phyloP scores from a whole-genome alignment of 1,284 basidiomycete species.

The Pyrrhoderma lamaoense region DNA sequence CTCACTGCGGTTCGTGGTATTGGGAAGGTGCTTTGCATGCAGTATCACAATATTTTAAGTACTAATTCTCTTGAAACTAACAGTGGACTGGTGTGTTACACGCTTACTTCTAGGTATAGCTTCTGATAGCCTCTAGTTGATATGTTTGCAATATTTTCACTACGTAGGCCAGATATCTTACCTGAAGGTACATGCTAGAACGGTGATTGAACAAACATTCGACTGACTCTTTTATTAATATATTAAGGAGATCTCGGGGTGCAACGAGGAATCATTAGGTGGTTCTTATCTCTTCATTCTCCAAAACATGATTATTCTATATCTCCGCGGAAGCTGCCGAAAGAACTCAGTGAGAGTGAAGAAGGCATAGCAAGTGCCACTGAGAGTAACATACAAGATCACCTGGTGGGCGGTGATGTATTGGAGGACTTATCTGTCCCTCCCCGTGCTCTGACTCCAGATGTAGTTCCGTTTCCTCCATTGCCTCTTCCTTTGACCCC shows the following conservation, averaged over 20 bases:
- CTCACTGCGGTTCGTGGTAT: conserved; percentile 77
- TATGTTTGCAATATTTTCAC: conserved; percentile 87
- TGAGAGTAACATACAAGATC: conserved; percentile 16
- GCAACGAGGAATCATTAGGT: conserved; percentile 70
- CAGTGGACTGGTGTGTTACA: conserved; percentile 34
- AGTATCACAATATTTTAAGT: neutral
- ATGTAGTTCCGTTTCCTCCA: conserved; percentile 22
- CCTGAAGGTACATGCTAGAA: conserved; percentile 49
- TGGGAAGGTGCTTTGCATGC: conserved; percentile 51
- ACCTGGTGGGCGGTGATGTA: neutral
- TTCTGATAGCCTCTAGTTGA: conserved; percentile 44
- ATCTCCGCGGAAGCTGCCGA: conserved; percentile 47
- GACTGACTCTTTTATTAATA: neutral
- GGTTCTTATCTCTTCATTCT: conserved; percentile 65
- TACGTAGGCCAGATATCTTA: conserved; percentile 75
- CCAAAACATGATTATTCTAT: conserved; percentile 41
- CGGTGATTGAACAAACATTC: neutral
- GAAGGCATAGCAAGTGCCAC: conserved; percentile 26
- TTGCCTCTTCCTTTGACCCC: conserved; percentile 19
- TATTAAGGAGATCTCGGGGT: conserved; percentile 70
- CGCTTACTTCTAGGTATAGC: neutral
- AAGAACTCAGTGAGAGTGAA: conserved; percentile 18
- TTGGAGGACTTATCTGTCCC: conserved; percentile 8
- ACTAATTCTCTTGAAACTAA: neutral
- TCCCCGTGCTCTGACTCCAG: conserved; percentile 10